phyloP scores from a whole-genome alignment of 768 basidiomycete genomes.

The Clitopilus hobsonii region DNA sequence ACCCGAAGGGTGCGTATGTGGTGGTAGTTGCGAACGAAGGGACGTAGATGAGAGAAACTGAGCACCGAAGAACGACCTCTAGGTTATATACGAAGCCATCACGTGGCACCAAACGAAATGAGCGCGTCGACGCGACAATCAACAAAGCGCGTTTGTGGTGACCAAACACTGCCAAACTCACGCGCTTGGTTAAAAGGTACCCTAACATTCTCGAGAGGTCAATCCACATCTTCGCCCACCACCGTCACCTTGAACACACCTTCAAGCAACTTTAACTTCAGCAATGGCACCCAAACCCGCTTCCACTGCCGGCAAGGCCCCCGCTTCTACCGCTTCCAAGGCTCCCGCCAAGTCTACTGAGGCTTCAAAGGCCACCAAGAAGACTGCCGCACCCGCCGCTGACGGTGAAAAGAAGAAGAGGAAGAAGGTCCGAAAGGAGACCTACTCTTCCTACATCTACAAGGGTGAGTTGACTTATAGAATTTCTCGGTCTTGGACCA shows the following conservation, averaged over 20 bases:
- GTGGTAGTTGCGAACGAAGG: slow-evolving; percentile 14
- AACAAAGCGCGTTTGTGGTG: slow-evolving; percentile 30
- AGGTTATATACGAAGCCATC: background rate
- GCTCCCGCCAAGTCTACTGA: slow-evolving; percentile 66
- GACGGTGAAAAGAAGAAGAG: slow-evolving; percentile 86
- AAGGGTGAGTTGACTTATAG: slow-evolving; percentile 51
- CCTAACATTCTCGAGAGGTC: slow-evolving; percentile 9
- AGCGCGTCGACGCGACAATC: slow-evolving; percentile 16
- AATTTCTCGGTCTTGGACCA: background rate
- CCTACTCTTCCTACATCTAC: slow-evolving; percentile 93
- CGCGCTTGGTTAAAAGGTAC: slow-evolving; percentile 37
- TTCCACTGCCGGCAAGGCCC: slow-evolving; percentile 78
- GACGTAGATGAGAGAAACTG: slow-evolving; percentile 13
- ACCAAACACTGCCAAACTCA: slow-evolving; percentile 42
- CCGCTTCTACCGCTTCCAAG: slow-evolving; percentile 66
- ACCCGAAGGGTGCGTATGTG: slow-evolving; percentile 7
- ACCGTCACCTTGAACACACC: slow-evolving; percentile 24
- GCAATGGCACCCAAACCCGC: slow-evolving; percentile 79
- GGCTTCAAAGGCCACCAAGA: slow-evolving; percentile 73
- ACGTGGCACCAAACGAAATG: slow-evolving; percentile 15
- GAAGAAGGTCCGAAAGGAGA: slow-evolving; percentile 86
- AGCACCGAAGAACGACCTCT: background rate
- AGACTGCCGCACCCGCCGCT: slow-evolving; percentile 57
- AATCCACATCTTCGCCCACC: slow-evolving; percentile 17
- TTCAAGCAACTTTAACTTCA: slow-evolving; percentile 8